Evolutionary conservation across 257 asterid genomes (phyloP), one percentile per base, ranked within the genome.

Genomic region (Cinchona pubescens): DNA sequence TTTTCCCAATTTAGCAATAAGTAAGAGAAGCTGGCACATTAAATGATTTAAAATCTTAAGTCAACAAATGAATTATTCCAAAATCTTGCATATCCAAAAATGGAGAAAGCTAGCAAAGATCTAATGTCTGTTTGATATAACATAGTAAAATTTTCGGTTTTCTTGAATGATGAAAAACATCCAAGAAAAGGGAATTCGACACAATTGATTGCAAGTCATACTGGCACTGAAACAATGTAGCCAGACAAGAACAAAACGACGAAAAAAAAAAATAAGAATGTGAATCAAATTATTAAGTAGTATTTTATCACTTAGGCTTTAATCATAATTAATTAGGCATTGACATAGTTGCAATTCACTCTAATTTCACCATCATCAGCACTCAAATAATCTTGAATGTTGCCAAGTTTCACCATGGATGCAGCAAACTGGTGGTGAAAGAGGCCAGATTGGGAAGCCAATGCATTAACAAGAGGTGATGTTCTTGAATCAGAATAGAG

Each of bases 381-480:
- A 2, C 78, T 79, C 0, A 23, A 40, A 68, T 79, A 83, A 59
- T 89, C 92, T 73, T 83, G 90, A 86, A 91, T 85, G 18, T 85
- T 91, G 2, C 96, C 96, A 38, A 93, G 93, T 37, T 91, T 93
- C 42, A 90, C 75, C 97, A 93, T 93, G 2, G 98, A 86, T 0
- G 88, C 96, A 0, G 92, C 90, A 53, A 91, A 93, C 58, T 85
- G 96, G 30, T 85, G 86, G 23, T 34, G 71, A 69, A 91, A 92
- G 8, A 82, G 76, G 0, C 19, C 53, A 3, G 81, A 25, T 32
- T 90, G 91, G 1, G 88, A 77, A 55, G 96, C 90, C 77, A 93
- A 69, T 0, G 90, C 96, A 8, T 87, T 66, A 12, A 91, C 94
- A 29, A 93, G 73, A 15, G 90, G 88, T 2, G 81, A 83, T 7